These are phyloP conservation scores for Monilinia aucupariae DNA, from an alignment of 2,329 filamentous ascomycete species.

Conservation along the genomic window DNA sequence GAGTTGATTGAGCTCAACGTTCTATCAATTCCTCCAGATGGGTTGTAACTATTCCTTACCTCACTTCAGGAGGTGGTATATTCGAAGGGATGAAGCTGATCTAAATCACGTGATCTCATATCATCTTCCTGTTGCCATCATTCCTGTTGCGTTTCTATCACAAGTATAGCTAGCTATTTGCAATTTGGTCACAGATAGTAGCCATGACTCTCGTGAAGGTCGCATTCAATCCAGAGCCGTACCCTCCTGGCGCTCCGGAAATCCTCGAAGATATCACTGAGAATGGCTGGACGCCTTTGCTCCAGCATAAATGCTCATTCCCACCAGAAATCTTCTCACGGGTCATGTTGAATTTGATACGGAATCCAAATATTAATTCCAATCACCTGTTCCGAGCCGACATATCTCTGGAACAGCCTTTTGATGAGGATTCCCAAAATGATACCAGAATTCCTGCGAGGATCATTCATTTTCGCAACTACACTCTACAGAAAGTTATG, in stretches of 20 bases:
- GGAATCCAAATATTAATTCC: slow-evolving; percentile 75
- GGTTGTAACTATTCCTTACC: too few relatives aligned
- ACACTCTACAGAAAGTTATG: slow-evolving; percentile 55
- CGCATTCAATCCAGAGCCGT: slow-evolving; percentile 20
- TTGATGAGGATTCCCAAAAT: slow-evolving; percentile 33
- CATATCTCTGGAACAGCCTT: slow-evolving; percentile 53
- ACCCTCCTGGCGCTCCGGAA: slow-evolving; percentile 35
- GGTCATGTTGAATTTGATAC: slow-evolving; percentile 69
- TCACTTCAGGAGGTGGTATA: too few relatives aligned
- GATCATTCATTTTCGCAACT: slow-evolving; percentile 44
- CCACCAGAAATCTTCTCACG: slow-evolving; percentile 55
- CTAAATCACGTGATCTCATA: too few relatives aligned
- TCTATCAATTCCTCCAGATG: too few relatives aligned
- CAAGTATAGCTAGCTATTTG: background rate
- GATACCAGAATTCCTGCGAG: slow-evolving; percentile 34
- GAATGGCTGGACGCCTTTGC: slow-evolving; percentile 49
- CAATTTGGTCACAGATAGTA: slow-evolving; percentile 13
- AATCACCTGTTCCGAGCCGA: slow-evolving; percentile 74
- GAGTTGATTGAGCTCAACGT: too few relatives aligned
- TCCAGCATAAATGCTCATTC: slow-evolving; percentile 56
- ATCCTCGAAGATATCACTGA: slow-evolving; percentile 37
- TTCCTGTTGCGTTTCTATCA: background rate
- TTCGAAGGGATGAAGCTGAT: too few relatives aligned
- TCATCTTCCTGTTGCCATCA: too few relatives aligned
- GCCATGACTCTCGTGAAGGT: background rate